Base-by-base conservation (phyloP, 345 rosid species). In the Gossypium stocksii region DNA sequence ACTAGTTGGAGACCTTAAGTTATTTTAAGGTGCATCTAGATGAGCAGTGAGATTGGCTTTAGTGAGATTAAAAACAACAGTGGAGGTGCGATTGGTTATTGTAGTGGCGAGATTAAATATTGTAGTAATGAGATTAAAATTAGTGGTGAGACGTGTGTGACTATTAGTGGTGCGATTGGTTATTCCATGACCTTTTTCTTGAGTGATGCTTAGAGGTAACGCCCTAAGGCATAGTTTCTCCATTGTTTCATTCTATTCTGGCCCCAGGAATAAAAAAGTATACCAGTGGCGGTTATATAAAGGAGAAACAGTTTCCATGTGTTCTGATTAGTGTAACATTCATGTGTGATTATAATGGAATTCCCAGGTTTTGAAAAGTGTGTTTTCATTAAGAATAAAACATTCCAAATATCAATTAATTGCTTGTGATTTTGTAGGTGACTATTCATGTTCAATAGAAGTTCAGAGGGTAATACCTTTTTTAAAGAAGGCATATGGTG, bases 401-500 rank as follows among this genome's bases (percentile, higher is more conserved):
- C 38, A 2, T 46, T 66, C 19, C 34, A 66, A 66, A 64, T 45
- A 6, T 45, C 29, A 45, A 44, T 45, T 13, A 66, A 6, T 66
- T 66, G 22, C 53, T 66, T 45, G n/a, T 7, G 45, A 20, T 44
- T 45, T 6, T 72, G 22, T 77, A 93, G 99, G 94, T 72, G 93
- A 88, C 82, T 86, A 74, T 81, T 86, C 93, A 74, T 95, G 98
- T 87, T 89, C 97, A 12, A 56, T 76, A 72, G 99, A 93, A 86
- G 88, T 90, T 44, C 98, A 89, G 69, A 83, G 87, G 86, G 96
- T 94, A 38, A 79, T 91, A 70, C 96, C 98, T 70, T 74, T 90
- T 54, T 82, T 95, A 73, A 89, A 86, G 81, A 91, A 89, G 80
- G 97, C 91, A 43, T 93, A 93, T 73, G 97, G 98, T 71, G 98